phyloP scores from a whole-genome alignment of 2,329 filamentous ascomycete genomes.

The Exutisphaerella laricina region DNA sequence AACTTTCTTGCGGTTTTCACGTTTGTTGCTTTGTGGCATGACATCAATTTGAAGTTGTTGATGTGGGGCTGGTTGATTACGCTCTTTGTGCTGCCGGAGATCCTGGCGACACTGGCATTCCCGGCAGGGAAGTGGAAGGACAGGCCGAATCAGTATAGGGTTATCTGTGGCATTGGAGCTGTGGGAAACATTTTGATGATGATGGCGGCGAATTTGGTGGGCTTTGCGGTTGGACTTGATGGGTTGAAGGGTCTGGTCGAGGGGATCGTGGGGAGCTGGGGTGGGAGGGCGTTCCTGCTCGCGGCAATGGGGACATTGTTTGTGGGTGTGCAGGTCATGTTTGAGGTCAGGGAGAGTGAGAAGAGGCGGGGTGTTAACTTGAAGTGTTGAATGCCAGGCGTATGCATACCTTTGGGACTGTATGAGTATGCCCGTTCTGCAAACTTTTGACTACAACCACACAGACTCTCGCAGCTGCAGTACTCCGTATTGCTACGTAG shows the following conservation, averaged over 20 bases:
- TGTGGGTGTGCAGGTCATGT: conserved; percentile 88
- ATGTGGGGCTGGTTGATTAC: conserved; percentile 98
- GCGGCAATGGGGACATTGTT: conserved; percentile 71
- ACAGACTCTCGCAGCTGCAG: too few species aligned
- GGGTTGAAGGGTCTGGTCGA: conserved; percentile 70
- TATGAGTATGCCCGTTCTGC: conserved; percentile 2
- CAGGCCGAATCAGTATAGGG: conserved; percentile 66
- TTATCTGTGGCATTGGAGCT: conserved; percentile 73
- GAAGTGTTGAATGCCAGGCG: conserved; percentile 64
- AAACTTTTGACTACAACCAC: too few species aligned
- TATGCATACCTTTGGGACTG: conserved; percentile 1
- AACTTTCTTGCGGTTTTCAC: conserved; percentile 88
- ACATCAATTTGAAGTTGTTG: conserved; percentile 82
- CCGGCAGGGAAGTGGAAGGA: conserved; percentile 66
- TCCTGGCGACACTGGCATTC: conserved; percentile 66
- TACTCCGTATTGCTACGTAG: too few species aligned
- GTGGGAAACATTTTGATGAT: conserved; percentile 88
- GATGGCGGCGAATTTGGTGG: conserved; percentile 91
- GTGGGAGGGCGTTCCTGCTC: conserved; percentile 67
- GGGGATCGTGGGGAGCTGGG: conserved; percentile 70
- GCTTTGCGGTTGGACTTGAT: conserved; percentile 88
- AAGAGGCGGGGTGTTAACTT: conserved; percentile 72
- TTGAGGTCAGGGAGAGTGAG: conserved; percentile 85
- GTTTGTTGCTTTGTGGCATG: conserved; percentile 97
- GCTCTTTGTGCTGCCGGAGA: conserved; percentile 86